Percentiles rank a stretch among this genome's conserved stretches.
Evolutionary conservation across 73 alveolate genomes (phyloP).

Genomic region (Diophrys sp.): DNA sequence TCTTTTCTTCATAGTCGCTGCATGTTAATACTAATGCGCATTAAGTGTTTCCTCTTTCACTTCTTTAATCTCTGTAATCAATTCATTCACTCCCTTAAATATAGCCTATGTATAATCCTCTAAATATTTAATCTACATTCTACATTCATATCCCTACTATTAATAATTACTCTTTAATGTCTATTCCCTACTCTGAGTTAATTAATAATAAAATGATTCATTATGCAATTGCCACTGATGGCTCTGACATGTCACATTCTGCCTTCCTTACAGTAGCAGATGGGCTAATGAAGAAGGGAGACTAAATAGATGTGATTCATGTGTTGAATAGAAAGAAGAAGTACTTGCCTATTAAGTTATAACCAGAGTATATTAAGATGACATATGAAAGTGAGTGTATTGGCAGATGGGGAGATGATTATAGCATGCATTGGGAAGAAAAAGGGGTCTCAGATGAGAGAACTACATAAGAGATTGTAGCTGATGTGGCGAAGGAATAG

Average conservation of each 20-base stretch:
- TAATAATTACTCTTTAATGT: no score
- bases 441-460: constrained; percentile 20
- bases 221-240: no score
- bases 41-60: no score
- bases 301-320: constrained; percentile 17
- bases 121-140: no score
- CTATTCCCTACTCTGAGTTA: no score
- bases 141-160: no score
- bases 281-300: constrained; percentile 8
- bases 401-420: constrained; percentile 15
- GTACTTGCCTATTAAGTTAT: constrained; percentile 19
- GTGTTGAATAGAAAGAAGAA: constrained; percentile 28
- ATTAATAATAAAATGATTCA: no score
- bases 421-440: not conserved
- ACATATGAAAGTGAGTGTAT: constrained; percentile 15
- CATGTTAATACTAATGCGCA: no score
- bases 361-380: constrained; percentile 26
- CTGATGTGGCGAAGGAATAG: constrained; percentile 9
- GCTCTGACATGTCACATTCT: constrained; percentile 37
- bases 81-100: no score
- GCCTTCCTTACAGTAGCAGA: constrained; percentile 32
- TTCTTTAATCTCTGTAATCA: no score
- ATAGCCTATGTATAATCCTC: no score
- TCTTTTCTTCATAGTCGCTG: no score
- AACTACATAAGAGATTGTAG: constrained; percentile 46